Conservation (phyloP, 805 yeast genomes). For the Candida michaelii region DNA sequence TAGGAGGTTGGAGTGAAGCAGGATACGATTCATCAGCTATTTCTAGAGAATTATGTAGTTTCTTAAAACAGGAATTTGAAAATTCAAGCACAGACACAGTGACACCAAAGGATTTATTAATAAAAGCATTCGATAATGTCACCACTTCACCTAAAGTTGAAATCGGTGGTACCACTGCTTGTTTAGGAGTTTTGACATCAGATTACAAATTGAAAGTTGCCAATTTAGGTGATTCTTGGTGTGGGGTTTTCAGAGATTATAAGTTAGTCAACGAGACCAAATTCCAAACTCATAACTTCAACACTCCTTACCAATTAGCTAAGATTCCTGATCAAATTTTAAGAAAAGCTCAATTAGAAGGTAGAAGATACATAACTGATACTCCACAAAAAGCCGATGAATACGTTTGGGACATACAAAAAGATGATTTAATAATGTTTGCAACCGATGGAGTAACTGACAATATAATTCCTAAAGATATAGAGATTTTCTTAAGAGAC, state of each 20-base stretch:
- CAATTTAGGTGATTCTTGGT: conserved; percentile 94
- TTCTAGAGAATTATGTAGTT: conserved; percentile 70
- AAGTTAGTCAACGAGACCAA: conserved; percentile 63
- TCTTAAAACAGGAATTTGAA: conserved; percentile 44
- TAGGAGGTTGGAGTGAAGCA: conserved; percentile 94
- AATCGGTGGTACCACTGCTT: conserved; percentile 94
- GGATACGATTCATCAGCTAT: conserved; percentile 90
- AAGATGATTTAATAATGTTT: conserved; percentile 75
- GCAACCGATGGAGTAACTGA: conserved; percentile 96
- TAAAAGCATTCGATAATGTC: conserved; percentile 55
- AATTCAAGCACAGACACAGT: conserved; percentile 9
- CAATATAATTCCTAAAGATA: conserved; percentile 72
- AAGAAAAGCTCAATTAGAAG: conserved; percentile 51
- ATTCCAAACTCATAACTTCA: conserved; percentile 83
- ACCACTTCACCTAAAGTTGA: conserved; percentile 56
- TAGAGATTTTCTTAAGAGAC: conserved; percentile 66
- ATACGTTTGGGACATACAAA: conserved; percentile 61
- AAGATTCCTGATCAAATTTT: conserved; percentile 69
- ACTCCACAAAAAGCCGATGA: conserved; percentile 67
- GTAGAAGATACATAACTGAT: conserved; percentile 68
- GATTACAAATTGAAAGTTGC: conserved; percentile 61
- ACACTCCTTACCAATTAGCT: conserved; percentile 89
- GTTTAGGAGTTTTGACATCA: conserved; percentile 69
- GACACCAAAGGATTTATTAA: conserved; percentile 51
- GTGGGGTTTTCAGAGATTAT: conserved; percentile 73